Evolutionary conservation across 768 basidiomycete species (phyloP).

Genomic region (Trametes elegans): DNA sequence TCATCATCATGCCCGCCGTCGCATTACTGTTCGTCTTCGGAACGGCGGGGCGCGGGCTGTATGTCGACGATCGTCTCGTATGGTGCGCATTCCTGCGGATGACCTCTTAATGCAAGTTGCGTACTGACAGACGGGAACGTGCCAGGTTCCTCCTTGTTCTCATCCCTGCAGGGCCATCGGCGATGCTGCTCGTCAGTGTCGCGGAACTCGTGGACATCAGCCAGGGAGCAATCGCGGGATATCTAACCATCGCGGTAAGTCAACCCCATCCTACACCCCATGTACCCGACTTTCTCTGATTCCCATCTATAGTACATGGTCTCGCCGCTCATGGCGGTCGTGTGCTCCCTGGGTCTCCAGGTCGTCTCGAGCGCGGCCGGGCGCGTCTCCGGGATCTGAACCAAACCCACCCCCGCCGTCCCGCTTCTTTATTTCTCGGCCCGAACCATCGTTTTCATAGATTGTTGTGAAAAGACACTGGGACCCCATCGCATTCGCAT

Average conservation of each 20-base stretch:
- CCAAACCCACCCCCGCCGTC: no score
- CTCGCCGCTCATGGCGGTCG: slow-evolving; percentile 29
- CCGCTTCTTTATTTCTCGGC: no score
- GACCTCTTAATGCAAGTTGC: neutral
- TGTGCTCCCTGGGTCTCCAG: slow-evolving; percentile 27
- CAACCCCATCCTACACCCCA: neutral
- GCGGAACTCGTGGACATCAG: slow-evolving; percentile 29
- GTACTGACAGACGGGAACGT: neutral
- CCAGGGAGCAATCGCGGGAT: slow-evolving; percentile 29
- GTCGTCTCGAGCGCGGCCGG: slow-evolving; percentile 21
- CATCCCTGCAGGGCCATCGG: slow-evolving; percentile 30
- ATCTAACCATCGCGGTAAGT: slow-evolving; percentile 29
- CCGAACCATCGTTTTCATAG: no score
- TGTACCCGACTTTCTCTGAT: neutral
- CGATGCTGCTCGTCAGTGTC: slow-evolving; percentile 32
- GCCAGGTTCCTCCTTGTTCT: slow-evolving; percentile 31
- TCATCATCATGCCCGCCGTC: slow-evolving; percentile 29
- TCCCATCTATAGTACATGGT: slow-evolving; percentile 24
- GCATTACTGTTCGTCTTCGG: slow-evolving; percentile 27
- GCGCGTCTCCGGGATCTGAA: slow-evolving; percentile 2
- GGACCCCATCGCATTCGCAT: no score
- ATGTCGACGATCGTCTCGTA: slow-evolving; percentile 30
- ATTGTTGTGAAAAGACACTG: no score
- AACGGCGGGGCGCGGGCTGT: slow-evolving; percentile 28
- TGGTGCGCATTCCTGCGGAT: slow-evolving; percentile 19